Base-by-base conservation (phyloP, 805 yeast genomes). In the Pichia insulana region DNA sequence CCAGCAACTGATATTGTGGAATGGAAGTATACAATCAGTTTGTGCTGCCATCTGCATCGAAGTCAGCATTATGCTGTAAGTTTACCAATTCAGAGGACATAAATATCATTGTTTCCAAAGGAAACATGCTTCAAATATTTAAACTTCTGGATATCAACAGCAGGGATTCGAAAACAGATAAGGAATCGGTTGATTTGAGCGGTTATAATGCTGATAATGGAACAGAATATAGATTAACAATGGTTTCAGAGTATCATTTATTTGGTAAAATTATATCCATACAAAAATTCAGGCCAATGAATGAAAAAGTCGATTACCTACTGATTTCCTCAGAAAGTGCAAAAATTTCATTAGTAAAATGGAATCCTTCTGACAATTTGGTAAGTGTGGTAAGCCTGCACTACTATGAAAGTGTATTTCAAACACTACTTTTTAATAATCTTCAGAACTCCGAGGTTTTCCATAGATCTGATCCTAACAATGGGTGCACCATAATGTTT, bases 1-100 rank as follows among this genome's bases (percentile, higher is more conserved):
- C n/a, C n/a, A n/a, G n/a, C n/a, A n/a, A n/a, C n/a, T n/a, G n/a
- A n/a, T n/a, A n/a, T n/a, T n/a, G 25, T 16, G 13, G 22, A 12
- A 87, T 87, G 96, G 86, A 86, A 53, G 81, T 83, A 13, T 84
- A 83, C 59, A 78, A 81, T 50, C 87, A 83, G 58, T 69, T 87
- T 50, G 69, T 83, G 37, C 83, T 76, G 50, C 94, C 96, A 2
- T 69, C 94, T 2, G 74, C 78, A 50, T 85, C 84, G 31, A 60
- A 80, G n/a, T 76, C 74, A 47, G 69, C 82, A 36, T 49, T 78
- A 19, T 65, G 75, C 7, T 74, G 81, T 47, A 52, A 58, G 40
- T 63, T 70, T 42, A 58, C 62, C 3, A 46, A 66, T 3, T 54
- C 72, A 1, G 56, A 60, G 1, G 57, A 54, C 28, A 69, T 67